Evolutionary conservation across 169 alveolate genomes (phyloP), one percentile per base, ranked within the genome.

Genomic region (Ichthyophthirius multifiliis): DNA sequence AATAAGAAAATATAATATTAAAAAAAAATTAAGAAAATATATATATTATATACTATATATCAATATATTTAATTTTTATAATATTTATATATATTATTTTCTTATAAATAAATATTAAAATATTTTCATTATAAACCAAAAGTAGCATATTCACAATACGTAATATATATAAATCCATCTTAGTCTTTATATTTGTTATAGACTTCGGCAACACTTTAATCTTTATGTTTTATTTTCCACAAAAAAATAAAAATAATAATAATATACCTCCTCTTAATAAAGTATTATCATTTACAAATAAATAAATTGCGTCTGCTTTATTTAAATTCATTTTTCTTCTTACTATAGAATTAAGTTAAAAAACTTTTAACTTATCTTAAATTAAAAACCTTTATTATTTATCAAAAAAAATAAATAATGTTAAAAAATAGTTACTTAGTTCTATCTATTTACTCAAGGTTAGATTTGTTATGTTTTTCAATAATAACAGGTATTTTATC

Each of bases 401-500:
- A 20, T 15, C 4, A 5, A 55, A 20, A 4, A 20, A 20, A 55
- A 15, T 20, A 2, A 55, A 27, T 16, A 5, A 1, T 10, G 18
- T 47, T 10, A 48, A 41, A 41, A 9, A 41, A 13, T 41, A 7
- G 12, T 67, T 67, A 67, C 77, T 67, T 67, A 16, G 35, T 37
- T 41, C 46, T 67, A 67, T 67, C 77, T 3, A 34, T 34, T n/a
- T 10, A 16, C 6, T 67, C 46, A 18, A 67, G 41, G 16, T 67
- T 67, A 16, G 77, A 67, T 39, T 67, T 67, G 41, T 47, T 47
- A 35, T 67, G 77, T 37, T 67, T 67, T 44, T 67, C 77, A 41
- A 67, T 41, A 67, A 67, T 67, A 13, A 67, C 32, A 44, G 77
- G 77, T 37, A 67, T 67, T 23, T 67, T 67, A 67, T 67, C 77